Base-by-base conservation (phyloP, 208 protist species). In the Jaenimonas drosophilae region DNA sequence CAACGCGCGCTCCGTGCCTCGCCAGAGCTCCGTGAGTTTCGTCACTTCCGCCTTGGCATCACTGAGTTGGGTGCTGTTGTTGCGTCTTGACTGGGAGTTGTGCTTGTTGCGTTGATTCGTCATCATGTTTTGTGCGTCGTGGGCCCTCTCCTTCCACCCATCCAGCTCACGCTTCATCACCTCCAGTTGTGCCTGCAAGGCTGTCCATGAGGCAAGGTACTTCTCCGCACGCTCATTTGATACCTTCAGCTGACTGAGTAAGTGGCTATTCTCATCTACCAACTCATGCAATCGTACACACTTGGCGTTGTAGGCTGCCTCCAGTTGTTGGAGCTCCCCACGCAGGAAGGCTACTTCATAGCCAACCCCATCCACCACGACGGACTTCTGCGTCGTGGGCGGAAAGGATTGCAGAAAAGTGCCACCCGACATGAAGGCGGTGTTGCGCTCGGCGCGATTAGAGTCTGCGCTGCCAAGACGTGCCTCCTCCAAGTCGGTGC, bases 301-400 rank as follows among this genome's bases (percentile, higher is more conserved):
- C 59, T 86, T 91, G 23, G 70, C 44, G 51, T 88, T 91, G 51
- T 79, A 88, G 7, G 78, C 83, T 11, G 83, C 83, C 55, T 91
- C 78, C 3, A 88, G 63, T 51, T 91, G 83, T 44, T 88, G 72
- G 34, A 91, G 52, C 47, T 91, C 76, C 29, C 56, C 60, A 14
- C 78, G 75, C 30, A 91, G 64, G 47, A 82, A 91, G 6, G 78
- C 73, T 21, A 81, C 67, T 42, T 91, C 83, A 45, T 91, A 91
- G n/a, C 77, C 67, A 17, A 58, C 52, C 24, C 67, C 75, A 54
- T 87, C 77, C 29, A 88, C 43, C 34, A 90, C 34, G 32, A 89
- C 20, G 7, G 14, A 11, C 30, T 34, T 34, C 7, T 7, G 30
- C 7, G 7, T 14, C 9, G 30, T 34, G 30, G 30, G 30, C n/a